Conservation (phyloP, 768 basidiomycete genomes). For the Boletus subparvulus region DNA sequence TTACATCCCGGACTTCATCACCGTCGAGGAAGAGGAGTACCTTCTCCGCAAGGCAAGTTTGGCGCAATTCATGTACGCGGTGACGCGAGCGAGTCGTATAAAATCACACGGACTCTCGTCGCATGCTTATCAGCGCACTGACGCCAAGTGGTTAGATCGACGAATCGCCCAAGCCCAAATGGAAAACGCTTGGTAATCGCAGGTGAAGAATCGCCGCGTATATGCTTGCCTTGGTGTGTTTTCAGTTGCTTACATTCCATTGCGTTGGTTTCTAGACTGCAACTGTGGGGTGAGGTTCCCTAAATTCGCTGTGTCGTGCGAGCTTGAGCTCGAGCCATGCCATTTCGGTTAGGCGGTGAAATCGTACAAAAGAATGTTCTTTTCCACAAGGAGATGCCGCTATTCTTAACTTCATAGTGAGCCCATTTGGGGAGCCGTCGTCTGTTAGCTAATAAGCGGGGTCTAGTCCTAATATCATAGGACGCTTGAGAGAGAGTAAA, state of each 20-base stretch:
- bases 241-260: not conserved
- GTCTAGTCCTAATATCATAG: constrained; percentile 77
- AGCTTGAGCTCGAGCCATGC: constrained; percentile 2
- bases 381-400: constrained; percentile 66
- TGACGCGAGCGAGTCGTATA: not conserved
- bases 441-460: constrained; percentile 9
- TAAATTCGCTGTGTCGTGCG: not conserved
- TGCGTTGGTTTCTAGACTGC: constrained; percentile 47
- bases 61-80: not conserved
- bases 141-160: constrained; percentile 52
- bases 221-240: not conserved
- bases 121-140: constrained; percentile 8
- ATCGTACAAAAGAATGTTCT: constrained; percentile 67
- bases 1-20: constrained; percentile 79
- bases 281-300: constrained; percentile 61
- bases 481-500: constrained; percentile 63
- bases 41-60: constrained; percentile 67
- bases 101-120: not conserved
- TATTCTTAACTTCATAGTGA: constrained; percentile 68
- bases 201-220: constrained; percentile 6
- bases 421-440: constrained; percentile 21
- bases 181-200: constrained; percentile 56
- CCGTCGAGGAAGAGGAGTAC: constrained; percentile 74
- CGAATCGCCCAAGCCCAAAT: constrained; percentile 76
- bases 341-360: constrained; percentile 59